A percentile compares a stretch with the other conserved stretches of the same genome.
Evolutionary conservation across 1,139 yeast genomes (phyloP).

Genomic region (Insectozyma bohioensis): DNA sequence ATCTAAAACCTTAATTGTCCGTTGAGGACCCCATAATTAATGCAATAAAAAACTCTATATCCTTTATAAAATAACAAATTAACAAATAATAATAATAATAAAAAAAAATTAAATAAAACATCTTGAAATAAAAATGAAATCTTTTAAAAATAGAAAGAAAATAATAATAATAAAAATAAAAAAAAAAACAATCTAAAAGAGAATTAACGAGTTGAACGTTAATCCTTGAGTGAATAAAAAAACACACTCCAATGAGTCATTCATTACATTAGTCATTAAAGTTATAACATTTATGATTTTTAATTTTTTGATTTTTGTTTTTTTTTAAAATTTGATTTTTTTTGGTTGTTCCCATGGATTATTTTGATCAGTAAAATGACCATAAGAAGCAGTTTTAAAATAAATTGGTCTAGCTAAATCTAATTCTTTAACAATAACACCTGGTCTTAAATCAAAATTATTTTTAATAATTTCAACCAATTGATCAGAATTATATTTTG

Average conservation of each 20-base stretch:
- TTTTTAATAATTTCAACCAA: slow-evolving; percentile 86
- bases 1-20: slow-evolving; percentile 28
- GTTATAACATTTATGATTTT: slow-evolving; percentile 4
- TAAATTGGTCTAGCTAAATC: slow-evolving; percentile 98
- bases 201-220: slow-evolving; percentile 56
- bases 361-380: slow-evolving; percentile 99
- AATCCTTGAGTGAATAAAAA: slow-evolving; percentile 16
- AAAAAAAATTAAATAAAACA: slow-evolving; percentile 11
- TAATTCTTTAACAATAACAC: slow-evolving; percentile 95
- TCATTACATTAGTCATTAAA: slow-evolving; percentile 48
- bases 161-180: slow-evolving; percentile 7
- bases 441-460: slow-evolving; percentile 99
- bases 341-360: slow-evolving; percentile 60
- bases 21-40: slow-evolving; percentile 57
- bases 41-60: slow-evolving; percentile 47
- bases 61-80: slow-evolving; percentile 27
- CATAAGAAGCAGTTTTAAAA: slow-evolving; percentile 98
- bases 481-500: slow-evolving; percentile 83
- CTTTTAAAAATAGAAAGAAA: slow-evolving; percentile 1
- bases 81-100: slow-evolving; percentile 20
- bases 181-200: slow-evolving; percentile 11
- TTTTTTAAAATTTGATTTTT: slow-evolving; percentile 66
- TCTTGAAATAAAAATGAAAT: slow-evolving; percentile 17
- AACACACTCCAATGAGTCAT: slow-evolving; percentile 33
- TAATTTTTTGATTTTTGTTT: slow-evolving; percentile 1